Conservation (phyloP, 768 basidiomycete genomes). For the Lentinula aciculospora region DNA sequence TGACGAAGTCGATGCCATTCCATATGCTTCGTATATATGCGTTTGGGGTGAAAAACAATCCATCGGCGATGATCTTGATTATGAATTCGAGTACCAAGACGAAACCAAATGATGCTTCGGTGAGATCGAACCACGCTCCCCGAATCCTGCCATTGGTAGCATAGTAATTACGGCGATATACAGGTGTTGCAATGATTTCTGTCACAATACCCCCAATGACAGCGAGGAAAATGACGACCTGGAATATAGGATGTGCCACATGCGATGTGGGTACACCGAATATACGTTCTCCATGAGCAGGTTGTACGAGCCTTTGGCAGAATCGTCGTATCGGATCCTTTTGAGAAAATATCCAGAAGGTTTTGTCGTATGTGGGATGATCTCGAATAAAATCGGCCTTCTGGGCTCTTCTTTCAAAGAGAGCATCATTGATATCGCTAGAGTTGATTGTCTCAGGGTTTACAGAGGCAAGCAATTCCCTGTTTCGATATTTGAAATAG, state of each 20-base stretch:
- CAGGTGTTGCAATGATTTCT: slow-evolving; percentile 78
- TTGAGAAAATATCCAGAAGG: slow-evolving; percentile 87
- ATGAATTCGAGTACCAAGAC: slow-evolving; percentile 74
- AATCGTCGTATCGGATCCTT: slow-evolving; percentile 62
- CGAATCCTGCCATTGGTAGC: slow-evolving; percentile 50
- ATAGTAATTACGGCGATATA: slow-evolving; percentile 75
- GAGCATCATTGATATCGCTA: slow-evolving; percentile 55
- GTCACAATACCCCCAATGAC: slow-evolving; percentile 81
- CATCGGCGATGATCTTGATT: slow-evolving; percentile 91
- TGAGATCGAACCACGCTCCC: slow-evolving; percentile 83
- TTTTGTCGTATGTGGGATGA: slow-evolving; percentile 86
- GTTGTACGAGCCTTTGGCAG: slow-evolving; percentile 81
- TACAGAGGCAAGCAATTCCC: slow-evolving; percentile 64
- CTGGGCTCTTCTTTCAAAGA: slow-evolving; percentile 66
- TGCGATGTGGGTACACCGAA: slow-evolving; percentile 70
- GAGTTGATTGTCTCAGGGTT: slow-evolving; percentile 43
- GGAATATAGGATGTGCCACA: slow-evolving; percentile 65
- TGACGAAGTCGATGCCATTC: slow-evolving; percentile 87
- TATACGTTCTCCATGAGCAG: slow-evolving; percentile 82
- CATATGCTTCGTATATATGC: slow-evolving; percentile 89
- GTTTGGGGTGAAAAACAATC: slow-evolving; percentile 85
- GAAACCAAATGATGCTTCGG: slow-evolving; percentile 68
- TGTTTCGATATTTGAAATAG: slow-evolving; percentile 19
- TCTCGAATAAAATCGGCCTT: slow-evolving; percentile 84
- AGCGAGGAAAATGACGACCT: slow-evolving; percentile 63